phyloP scores from a whole-genome alignment of 257 asterid genomes.

The Marsdenia floribunda region DNA sequence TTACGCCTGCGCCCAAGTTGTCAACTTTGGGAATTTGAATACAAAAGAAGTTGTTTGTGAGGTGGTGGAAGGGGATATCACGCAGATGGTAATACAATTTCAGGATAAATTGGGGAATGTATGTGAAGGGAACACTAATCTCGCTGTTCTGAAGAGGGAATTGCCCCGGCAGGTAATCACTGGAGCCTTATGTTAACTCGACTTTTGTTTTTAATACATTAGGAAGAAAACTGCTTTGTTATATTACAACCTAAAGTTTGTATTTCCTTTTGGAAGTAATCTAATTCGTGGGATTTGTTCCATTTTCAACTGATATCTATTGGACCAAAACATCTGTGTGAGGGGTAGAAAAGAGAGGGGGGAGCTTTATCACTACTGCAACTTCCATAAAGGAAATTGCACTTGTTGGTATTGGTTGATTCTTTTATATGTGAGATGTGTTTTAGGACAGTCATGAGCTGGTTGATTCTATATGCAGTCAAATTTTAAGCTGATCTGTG shows the following conservation, averaged over 20 bases:
- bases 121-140: conserved; percentile 87
- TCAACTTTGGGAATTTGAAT: conserved; percentile 91
- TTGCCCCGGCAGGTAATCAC: conserved; percentile 65
- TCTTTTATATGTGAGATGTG: not conserved
- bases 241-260: not conserved
- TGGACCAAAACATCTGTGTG: not conserved
- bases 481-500: conserved; percentile 1
- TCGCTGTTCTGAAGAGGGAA: conserved; percentile 76
- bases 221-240: not conserved
- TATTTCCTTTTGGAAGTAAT: too few species aligned
- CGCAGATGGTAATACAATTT: conserved; percentile 78
- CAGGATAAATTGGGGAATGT: conserved; percentile 95
- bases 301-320: not conserved
- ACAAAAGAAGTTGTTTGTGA: conserved; percentile 94
- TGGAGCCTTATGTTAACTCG: not conserved
- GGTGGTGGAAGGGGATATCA: conserved; percentile 98
- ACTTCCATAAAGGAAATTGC: not conserved
- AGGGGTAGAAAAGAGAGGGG: not conserved
- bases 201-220: not conserved
- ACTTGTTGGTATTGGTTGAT: not conserved
- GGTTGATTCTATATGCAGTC: not conserved
- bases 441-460: not conserved
- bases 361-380: not conserved
- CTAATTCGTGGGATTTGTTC: not conserved
- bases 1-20: conserved; percentile 89